Evolutionary conservation across 2,329 filamentous ascomycete genomes (phyloP).

Genomic region (Diaporthe sp.): DNA sequence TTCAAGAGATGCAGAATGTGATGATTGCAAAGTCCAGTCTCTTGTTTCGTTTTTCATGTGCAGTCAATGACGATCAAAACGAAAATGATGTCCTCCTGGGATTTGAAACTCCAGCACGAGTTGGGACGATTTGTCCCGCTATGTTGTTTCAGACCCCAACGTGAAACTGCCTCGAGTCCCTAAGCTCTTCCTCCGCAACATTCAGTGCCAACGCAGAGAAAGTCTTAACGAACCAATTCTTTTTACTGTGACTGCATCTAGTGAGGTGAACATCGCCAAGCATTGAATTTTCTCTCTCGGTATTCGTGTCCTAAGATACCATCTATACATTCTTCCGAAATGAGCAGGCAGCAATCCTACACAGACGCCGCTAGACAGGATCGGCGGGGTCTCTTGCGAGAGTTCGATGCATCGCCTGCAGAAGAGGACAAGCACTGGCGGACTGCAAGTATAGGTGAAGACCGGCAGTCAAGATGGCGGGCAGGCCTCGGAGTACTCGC

Average conservation of each 20-base stretch:
- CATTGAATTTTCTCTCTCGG: not conserved
- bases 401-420: constrained; percentile 46
- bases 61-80: not conserved
- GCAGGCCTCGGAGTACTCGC: constrained; percentile 38
- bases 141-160: constrained; percentile 21
- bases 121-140: not conserved
- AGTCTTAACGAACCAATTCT: not conserved
- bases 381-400: constrained; percentile 46
- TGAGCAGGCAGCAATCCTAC: constrained; percentile 35
- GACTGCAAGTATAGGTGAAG: constrained; percentile 31
- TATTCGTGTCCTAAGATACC: no score
- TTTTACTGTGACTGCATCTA: not conserved
- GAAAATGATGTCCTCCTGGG: not conserved
- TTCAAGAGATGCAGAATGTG: no score
- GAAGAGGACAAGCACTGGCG: constrained; percentile 48
- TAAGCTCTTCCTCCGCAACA: not conserved
- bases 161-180: constrained; percentile 9
- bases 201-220: not conserved
- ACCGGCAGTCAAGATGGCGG: constrained; percentile 33
- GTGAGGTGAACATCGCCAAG: not conserved
- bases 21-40: not conserved
- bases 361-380: constrained; percentile 45
- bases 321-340: not conserved
- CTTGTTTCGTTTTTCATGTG: not conserved
- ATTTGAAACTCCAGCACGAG: not conserved